phyloP scores from a whole-genome alignment of 495 filamentous ascomycete species.

The Hypoxylon crocopeplum region DNA sequence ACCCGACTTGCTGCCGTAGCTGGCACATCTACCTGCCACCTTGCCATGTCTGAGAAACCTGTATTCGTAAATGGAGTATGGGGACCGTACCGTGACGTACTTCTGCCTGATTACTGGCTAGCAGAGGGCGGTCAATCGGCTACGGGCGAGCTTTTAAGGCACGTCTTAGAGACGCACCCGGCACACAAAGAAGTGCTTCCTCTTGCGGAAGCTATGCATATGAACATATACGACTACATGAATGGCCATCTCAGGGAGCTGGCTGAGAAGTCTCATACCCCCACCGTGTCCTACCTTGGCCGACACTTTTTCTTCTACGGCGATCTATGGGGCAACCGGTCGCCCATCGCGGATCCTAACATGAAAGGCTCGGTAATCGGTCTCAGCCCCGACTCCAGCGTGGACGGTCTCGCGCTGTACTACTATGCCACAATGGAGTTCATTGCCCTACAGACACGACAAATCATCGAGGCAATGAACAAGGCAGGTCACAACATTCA shows the following conservation, averaged over 20 bases:
- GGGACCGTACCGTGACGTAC: slow-evolving; percentile 94
- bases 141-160: slow-evolving; percentile 91
- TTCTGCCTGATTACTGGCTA: slow-evolving; percentile 92
- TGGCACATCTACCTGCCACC: slow-evolving; percentile 94
- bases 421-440: slow-evolving; percentile 97
- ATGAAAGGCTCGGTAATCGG: slow-evolving; percentile 92
- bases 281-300: slow-evolving; percentile 79
- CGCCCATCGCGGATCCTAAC: slow-evolving; percentile 85
- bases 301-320: slow-evolving; percentile 98
- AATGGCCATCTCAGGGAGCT: slow-evolving; percentile 87
- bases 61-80: slow-evolving; percentile 95
- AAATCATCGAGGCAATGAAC: slow-evolving; percentile 96
- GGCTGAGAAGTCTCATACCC: slow-evolving; percentile 68
- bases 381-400: slow-evolving; percentile 79
- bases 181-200: slow-evolving; percentile 79
- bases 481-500: slow-evolving; percentile 78
- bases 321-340: slow-evolving; percentile 97
- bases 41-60: slow-evolving; percentile 90
- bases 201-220: slow-evolving; percentile 75
- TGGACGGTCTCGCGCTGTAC: slow-evolving; percentile 84
- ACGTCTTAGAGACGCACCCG: slow-evolving; percentile 92
- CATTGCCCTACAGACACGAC: slow-evolving; percentile 92
- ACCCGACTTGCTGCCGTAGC: slow-evolving; percentile 93
- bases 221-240: slow-evolving; percentile 92
- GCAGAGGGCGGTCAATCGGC: slow-evolving; percentile 96